These are phyloP conservation scores for Tetradesmus obliquus DNA, from an alignment of 139 green algal species.

Conservation along the genomic window DNA sequence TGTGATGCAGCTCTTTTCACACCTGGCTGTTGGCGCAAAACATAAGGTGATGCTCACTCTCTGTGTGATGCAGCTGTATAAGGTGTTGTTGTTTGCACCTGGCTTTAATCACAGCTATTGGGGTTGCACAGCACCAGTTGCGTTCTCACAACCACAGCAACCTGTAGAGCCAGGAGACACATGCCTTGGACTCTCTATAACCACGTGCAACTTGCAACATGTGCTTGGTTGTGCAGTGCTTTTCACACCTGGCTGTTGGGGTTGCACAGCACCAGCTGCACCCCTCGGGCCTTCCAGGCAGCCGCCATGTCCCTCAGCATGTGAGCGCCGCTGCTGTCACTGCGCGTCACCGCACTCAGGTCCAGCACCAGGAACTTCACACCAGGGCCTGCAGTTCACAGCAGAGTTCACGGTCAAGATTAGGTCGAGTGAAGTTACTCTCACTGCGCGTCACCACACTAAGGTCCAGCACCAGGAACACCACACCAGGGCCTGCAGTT, in stretches of 20 bases:
- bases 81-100: background rate
- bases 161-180: background rate
- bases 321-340: constrained; percentile 29
- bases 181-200: background rate
- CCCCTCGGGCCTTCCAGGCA: background rate
- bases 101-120: background rate
- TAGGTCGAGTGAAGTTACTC: background rate
- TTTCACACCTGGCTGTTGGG: constrained; percentile 11
- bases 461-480: background rate
- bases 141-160: background rate
- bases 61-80: background rate
- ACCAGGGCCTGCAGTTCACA: background rate
- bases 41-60: too few species aligned
- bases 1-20: background rate
- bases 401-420: background rate
- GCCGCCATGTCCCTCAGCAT: constrained; percentile 26
- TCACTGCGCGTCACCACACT: too few species aligned
- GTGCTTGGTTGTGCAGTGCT: background rate
- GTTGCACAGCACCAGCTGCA: constrained; percentile 35
- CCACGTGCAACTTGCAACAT: background rate
- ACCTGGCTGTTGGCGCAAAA: constrained; percentile 10
- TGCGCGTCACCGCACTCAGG: background rate
- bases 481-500: background rate
- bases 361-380: constrained; percentile 27
- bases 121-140: background rate